A percentile compares a stretch with the other conserved stretches of the same genome.
Conservation (phyloP, 495 filamentous ascomycete species). For the Corynascus novoguineensis region DNA sequence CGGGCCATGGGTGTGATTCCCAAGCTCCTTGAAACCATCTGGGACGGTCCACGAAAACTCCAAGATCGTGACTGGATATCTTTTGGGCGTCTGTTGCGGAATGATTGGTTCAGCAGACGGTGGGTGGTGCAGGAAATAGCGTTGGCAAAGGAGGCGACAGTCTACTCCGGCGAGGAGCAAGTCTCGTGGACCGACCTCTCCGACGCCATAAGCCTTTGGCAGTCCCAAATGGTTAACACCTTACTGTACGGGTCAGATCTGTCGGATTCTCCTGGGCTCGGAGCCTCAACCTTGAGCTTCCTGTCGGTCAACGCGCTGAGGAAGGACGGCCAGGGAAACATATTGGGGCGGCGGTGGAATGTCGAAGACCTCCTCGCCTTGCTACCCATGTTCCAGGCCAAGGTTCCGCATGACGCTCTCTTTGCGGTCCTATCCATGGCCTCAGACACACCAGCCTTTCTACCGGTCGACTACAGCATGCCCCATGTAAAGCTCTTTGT, state of each 20-base stretch:
- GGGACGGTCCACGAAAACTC: not conserved
- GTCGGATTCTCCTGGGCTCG: not conserved
- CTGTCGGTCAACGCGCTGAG: not conserved
- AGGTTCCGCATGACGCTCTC: not conserved
- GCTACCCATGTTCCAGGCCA: not conserved
- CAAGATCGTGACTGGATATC: not conserved
- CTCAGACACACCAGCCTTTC: not conserved
- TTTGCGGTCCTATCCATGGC: not conserved
- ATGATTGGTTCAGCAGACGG: not conserved
- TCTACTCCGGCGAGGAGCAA: not conserved
- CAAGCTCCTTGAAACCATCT: not conserved
- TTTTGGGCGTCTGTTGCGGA: not conserved
- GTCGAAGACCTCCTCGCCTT: not conserved
- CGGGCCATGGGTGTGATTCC: not conserved
- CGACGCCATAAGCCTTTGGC: not conserved
- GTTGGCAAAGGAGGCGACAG: not conserved
- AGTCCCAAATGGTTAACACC: not conserved
- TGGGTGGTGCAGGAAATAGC: not conserved
- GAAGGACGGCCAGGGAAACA: not conserved
- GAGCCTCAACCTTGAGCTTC: not conserved
- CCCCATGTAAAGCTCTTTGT: not conserved
- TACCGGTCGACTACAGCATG: not conserved
- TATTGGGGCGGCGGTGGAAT: not conserved
- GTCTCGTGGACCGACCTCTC: not conserved
- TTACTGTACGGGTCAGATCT: too few species aligned